phyloP scores from a whole-genome alignment of 192 early-diverging fungal genomes.

The Umbelopsis isabellina region DNA sequence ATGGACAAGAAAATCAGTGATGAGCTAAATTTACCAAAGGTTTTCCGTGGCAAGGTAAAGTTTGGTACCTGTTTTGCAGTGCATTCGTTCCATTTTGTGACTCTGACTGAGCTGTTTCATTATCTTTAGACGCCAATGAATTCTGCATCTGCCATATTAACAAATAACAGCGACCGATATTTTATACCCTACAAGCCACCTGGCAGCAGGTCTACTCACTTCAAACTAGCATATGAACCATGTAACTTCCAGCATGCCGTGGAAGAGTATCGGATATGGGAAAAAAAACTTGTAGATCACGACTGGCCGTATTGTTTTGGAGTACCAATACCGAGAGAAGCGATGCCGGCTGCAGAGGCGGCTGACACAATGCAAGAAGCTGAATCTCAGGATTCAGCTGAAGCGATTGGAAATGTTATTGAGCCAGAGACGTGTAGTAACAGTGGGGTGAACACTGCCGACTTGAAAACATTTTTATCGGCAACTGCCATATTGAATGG shows the following conservation, averaged over 20 bases:
- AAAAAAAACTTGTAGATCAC: constrained; percentile 61
- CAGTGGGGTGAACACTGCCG: constrained; percentile 11
- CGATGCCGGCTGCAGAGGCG: neutral
- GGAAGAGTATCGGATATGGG: constrained; percentile 74
- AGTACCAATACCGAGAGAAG: constrained; percentile 34
- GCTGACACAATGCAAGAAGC: neutral
- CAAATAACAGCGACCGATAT: constrained; percentile 76
- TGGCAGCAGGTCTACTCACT: constrained; percentile 69
- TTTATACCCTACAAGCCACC: constrained; percentile 74
- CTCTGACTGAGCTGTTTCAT: neutral
- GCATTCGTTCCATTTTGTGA: neutral
- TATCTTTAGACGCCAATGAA: constrained; percentile 72
- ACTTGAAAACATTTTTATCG: constrained; percentile 4
- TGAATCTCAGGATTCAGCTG: neutral
- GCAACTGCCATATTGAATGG: constrained; percentile 8
- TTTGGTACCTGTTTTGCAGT: neutral
- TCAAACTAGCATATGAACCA: constrained; percentile 81
- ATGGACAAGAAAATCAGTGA: constrained; percentile 77
- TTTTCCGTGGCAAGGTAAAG: constrained; percentile 85
- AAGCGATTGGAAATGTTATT: neutral
- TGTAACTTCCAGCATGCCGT: constrained; percentile 76
- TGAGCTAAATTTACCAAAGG: constrained; percentile 73
- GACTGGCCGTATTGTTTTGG: constrained; percentile 93
- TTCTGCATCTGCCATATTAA: constrained; percentile 74
- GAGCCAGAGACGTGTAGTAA: neutral